These are phyloP conservation scores for Wickerhamomyces sp. DNA, from an alignment of 1,139 yeast species.

Conservation along the genomic window DNA sequence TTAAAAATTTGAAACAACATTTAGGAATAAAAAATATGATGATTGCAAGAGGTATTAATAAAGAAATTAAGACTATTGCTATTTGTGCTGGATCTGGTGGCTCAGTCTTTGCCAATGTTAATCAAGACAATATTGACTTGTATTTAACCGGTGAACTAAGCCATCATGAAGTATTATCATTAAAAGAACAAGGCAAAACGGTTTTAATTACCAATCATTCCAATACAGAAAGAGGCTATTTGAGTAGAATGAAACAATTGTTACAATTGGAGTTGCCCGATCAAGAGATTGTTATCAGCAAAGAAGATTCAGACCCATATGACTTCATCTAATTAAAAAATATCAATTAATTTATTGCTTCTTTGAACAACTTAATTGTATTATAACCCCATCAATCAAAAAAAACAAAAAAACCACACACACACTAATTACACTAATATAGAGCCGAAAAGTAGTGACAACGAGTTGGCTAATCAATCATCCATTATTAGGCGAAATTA, in stretches of 20 bases:
- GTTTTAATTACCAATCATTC: constrained; percentile 84
- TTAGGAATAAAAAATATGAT: constrained; percentile 57
- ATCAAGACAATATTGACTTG: constrained; percentile 59
- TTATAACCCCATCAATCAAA: too few species aligned
- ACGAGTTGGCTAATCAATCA: too few species aligned
- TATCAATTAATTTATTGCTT: too few species aligned
- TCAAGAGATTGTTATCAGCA: constrained; percentile 39
- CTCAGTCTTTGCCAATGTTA: constrained; percentile 38
- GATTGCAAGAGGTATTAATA: constrained; percentile 44
- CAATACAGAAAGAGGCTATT: constrained; percentile 87
- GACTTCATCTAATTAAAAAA: constrained; percentile 15
- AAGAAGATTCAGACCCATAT: constrained; percentile 53
- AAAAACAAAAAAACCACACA: too few species aligned
- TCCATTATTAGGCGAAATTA: too few species aligned
- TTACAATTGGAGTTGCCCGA: constrained; percentile 37
- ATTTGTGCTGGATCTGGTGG: constrained; percentile 97
- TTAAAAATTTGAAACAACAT: constrained; percentile 48
- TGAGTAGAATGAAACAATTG: constrained; percentile 45
- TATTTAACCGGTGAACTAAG: constrained; percentile 89
- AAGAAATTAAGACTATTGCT: constrained; percentile 54
- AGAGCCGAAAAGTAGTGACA: too few species aligned
- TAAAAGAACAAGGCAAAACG: constrained; percentile 66
- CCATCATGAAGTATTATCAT: constrained; percentile 80
- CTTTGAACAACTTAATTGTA: too few species aligned
- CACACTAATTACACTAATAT: too few species aligned